Evolutionary conservation across 1,284 basidiomycete genomes (phyloP), one percentile per base, ranked within the genome.

Genomic region (Phellopilus nigrolimitatus): DNA sequence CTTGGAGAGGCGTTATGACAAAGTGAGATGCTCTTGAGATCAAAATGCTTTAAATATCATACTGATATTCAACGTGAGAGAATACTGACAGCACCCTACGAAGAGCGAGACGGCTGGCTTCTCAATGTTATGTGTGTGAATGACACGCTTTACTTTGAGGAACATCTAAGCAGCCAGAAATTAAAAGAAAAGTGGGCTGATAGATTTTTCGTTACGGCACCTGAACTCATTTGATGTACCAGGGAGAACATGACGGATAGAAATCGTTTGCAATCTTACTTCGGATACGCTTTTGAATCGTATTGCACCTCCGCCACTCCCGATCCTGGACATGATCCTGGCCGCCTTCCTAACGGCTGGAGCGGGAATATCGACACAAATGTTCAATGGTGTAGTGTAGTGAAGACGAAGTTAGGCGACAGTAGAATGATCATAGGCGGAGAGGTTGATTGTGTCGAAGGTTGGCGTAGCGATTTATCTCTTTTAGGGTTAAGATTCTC

Each of bases 341-440:
- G 41, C 64, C 74, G 39, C 53, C 60, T 69, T 41, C 75, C 73
- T 2, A 61, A 64, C 5, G 84, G 83, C 0, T 95, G 92, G 91
- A 79, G 87, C 47, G 90, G 88, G 0, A 84, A 90, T 56, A 91
- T 97, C 7, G 82, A 98, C 64, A 97, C 91, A 3, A 97, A 97
- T 62, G 82, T 91, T 0, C 95, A 97, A 65, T 98, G 94, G 94
- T 97, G 95, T 64, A 87, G 83, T 56, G 83, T 99, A 22, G 88
- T 95, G 40, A 89, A 91, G 64, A 93, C 92, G 2, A 91, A 91
- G 54, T 78, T 97, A 3, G 91, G 87, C 0, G 75, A 82, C 47
- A 79, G 78, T 31, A 78, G 92, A n/a, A 71, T 97, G 42, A 73
- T 95, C 48, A 81, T 97, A 28, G 95, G 94, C 0, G 95, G 95